Percentiles rank a stretch among this genome's conserved stretches.
Conservation (phyloP, 2,329 filamentous ascomycete species). For the Colletotrichum cuscutae region DNA sequence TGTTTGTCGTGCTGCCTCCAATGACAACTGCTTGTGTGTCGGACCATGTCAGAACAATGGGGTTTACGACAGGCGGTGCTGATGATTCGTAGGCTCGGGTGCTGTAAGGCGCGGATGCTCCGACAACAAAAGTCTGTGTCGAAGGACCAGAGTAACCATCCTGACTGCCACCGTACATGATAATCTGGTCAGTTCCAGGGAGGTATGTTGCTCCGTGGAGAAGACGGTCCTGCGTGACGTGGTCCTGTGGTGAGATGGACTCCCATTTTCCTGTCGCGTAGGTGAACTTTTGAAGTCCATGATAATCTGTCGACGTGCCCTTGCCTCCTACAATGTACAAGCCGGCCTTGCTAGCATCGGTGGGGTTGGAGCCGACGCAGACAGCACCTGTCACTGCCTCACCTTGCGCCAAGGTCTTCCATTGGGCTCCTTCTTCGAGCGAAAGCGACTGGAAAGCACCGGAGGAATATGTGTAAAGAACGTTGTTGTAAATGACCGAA, state of each 20-base stretch:
- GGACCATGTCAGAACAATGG: slow-evolving; percentile 81
- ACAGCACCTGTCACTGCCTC: slow-evolving; percentile 77
- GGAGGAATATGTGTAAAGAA: slow-evolving; percentile 84
- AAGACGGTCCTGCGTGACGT: slow-evolving; percentile 73
- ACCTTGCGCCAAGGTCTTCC: slow-evolving; percentile 74
- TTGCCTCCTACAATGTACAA: slow-evolving; percentile 87
- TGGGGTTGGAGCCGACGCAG: slow-evolving; percentile 78
- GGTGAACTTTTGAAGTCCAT: slow-evolving; percentile 77
- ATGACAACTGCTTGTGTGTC: slow-evolving; percentile 77
- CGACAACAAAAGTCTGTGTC: slow-evolving; percentile 80
- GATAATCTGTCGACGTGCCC: slow-evolving; percentile 63
- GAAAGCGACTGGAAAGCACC: slow-evolving; percentile 79
- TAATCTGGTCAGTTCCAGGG: slow-evolving; percentile 73
- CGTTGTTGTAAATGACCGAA: slow-evolving; percentile 82
- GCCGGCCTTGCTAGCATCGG: slow-evolving; percentile 66
- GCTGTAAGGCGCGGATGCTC: slow-evolving; percentile 71
- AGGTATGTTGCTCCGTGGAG: slow-evolving; percentile 84
- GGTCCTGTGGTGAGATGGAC: slow-evolving; percentile 52
- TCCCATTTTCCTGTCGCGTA: slow-evolving; percentile 66
- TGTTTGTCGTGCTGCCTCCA: slow-evolving; percentile 76
- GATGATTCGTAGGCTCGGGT: slow-evolving; percentile 68
- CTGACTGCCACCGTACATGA: slow-evolving; percentile 83
- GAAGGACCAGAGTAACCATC: slow-evolving; percentile 68
- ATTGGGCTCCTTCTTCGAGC: slow-evolving; percentile 75
- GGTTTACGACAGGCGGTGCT: slow-evolving; percentile 72